Conservation (phyloP, 768 basidiomycete species). For the Calocera viscosa region DNA sequence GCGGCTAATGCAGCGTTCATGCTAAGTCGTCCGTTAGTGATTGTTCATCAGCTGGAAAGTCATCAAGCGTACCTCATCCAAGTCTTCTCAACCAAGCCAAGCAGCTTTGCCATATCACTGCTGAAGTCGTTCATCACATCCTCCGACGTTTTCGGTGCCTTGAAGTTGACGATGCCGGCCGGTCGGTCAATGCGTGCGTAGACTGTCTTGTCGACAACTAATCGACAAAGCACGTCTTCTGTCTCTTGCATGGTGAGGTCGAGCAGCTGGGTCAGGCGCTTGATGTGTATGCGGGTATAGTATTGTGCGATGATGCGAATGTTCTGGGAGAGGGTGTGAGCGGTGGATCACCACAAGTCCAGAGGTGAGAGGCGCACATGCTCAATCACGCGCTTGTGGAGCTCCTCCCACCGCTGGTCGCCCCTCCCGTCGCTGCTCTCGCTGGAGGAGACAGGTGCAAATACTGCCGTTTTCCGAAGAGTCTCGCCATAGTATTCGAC, state of each 20-base stretch:
- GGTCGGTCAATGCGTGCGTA: slow-evolving; percentile 93
- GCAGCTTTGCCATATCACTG: slow-evolving; percentile 84
- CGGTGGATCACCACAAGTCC: background rate
- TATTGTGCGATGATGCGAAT: slow-evolving; percentile 89
- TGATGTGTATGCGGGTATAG: slow-evolving; percentile 82
- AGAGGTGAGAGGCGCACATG: slow-evolving; percentile 44
- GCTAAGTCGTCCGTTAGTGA: background rate
- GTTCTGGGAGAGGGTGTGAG: slow-evolving; percentile 43
- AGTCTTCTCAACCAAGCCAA: slow-evolving; percentile 91
- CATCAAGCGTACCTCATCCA: slow-evolving; percentile 55
- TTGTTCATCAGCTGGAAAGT: background rate
- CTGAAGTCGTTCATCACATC: slow-evolving; percentile 99
- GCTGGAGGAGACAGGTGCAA: slow-evolving; percentile 39
- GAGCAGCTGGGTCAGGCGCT: slow-evolving; percentile 71
- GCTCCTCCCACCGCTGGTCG: slow-evolving; percentile 77
- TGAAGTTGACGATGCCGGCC: slow-evolving; percentile 78
- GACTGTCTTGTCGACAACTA: slow-evolving; percentile 84
- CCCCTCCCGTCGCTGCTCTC: slow-evolving; percentile 25
- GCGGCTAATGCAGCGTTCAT: slow-evolving; percentile 9
- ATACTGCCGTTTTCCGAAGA: slow-evolving; percentile 68
- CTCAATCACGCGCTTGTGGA: slow-evolving; percentile 91
- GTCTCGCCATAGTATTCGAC: slow-evolving; percentile 76
- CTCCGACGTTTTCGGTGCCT: slow-evolving; percentile 66
- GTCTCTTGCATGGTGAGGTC: slow-evolving; percentile 73
- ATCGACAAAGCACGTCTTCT: slow-evolving; percentile 74